Conservation (phyloP, 352 stramenopile species). For the Globisporangium apiculatum region DNA sequence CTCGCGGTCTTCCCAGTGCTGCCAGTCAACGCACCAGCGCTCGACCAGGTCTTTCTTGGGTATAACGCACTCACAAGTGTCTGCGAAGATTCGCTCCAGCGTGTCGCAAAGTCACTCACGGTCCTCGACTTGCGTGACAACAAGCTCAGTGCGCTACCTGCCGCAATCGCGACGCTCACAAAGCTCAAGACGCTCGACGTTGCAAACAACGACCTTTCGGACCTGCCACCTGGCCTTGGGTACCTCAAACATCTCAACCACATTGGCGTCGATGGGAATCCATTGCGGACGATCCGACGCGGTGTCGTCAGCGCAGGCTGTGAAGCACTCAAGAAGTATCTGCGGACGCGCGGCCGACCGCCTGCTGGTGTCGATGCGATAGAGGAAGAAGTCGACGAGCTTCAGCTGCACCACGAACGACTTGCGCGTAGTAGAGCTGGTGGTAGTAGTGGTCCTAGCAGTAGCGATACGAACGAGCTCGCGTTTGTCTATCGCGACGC, state of each 20-base stretch:
- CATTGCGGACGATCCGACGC: conserved; percentile 62
- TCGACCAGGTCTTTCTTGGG: conserved; percentile 77
- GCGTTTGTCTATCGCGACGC: conserved; percentile 48
- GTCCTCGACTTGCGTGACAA: conserved; percentile 81
- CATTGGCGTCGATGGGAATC: conserved; percentile 70
- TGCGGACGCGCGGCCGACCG: conserved; percentile 58
- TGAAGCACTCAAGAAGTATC: conserved; percentile 77
- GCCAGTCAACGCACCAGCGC: conserved; percentile 27
- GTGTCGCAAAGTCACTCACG: conserved; percentile 58
- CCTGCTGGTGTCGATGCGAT: conserved; percentile 48
- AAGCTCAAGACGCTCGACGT: conserved; percentile 78
- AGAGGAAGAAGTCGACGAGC: conserved; percentile 66
- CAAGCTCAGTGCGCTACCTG: conserved; percentile 51
- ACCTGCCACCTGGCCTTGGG: conserved; percentile 65
- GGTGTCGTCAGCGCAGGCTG: conserved; percentile 57
- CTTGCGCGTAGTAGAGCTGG: conserved; percentile 3
- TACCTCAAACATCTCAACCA: conserved; percentile 78
- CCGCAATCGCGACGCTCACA: conserved; percentile 45
- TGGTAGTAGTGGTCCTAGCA: too few relatives aligned
- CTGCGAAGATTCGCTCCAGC: conserved; percentile 48
- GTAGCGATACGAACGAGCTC: conserved; percentile 7
- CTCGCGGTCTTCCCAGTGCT: conserved; percentile 54
- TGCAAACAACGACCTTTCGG: conserved; percentile 73
- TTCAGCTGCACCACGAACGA: conserved; percentile 18
- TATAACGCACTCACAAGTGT: conserved; percentile 63